phyloP scores from a whole-genome alignment of 345 rosid species.

The Populus nigra region DNA sequence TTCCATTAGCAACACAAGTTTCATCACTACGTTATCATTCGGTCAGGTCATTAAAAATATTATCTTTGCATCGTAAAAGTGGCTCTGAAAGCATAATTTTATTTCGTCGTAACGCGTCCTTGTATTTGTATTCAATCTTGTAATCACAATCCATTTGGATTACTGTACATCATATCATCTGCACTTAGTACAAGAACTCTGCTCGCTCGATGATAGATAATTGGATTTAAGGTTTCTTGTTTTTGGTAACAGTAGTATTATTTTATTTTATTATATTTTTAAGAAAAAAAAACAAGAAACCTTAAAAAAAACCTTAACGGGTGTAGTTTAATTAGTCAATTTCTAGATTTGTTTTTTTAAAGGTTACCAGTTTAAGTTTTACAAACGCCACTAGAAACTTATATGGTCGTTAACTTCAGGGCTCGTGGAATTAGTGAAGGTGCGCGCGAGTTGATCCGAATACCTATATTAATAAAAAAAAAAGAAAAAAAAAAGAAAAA shows the following conservation, averaged over 20 bases:
- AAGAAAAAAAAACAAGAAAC: too few species aligned
- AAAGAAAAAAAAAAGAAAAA: neutral
- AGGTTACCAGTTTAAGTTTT: too few species aligned
- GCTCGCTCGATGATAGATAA: too few species aligned
- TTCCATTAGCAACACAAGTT: neutral
- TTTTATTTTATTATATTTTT: too few species aligned
- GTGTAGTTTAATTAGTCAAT: too few species aligned
- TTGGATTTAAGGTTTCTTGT: neutral
- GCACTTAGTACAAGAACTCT: neutral
- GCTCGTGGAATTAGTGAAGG: too few species aligned
- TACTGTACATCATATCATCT: neutral
- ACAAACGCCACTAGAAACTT: too few species aligned
- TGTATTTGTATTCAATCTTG: neutral
- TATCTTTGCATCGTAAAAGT: neutral
- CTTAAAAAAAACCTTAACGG: too few species aligned
- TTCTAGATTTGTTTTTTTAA: too few species aligned
- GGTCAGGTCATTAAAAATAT: neutral
- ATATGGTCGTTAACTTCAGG: too few species aligned
- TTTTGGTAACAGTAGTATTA: too few species aligned
- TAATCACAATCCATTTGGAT: neutral
- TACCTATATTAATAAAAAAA: too few species aligned
- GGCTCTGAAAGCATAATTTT: neutral
- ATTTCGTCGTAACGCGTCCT: neutral
- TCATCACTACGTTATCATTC: neutral
- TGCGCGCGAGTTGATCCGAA: accelerated